phyloP scores from a whole-genome alignment of 2,329 filamentous ascomycete species.

The Macrophomina tecta region DNA sequence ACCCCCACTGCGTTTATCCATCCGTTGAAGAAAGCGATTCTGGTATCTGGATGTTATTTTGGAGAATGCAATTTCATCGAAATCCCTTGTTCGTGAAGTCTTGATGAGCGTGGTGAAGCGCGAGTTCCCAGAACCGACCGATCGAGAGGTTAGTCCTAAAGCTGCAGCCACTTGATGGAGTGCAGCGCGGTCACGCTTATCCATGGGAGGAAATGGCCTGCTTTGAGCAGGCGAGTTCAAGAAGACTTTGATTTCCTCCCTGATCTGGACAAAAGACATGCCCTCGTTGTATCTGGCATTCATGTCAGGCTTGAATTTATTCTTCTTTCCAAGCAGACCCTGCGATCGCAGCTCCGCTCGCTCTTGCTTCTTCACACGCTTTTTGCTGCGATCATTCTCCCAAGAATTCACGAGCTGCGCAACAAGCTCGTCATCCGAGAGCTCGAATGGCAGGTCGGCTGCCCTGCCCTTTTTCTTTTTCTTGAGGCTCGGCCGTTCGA shows the following conservation, averaged over 20 bases:
- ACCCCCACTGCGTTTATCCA: slow-evolving; percentile 14
- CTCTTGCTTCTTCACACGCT: slow-evolving; percentile 54
- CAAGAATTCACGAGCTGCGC: slow-evolving; percentile 48
- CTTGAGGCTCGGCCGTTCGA: slow-evolving; percentile 71
- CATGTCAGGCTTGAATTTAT: slow-evolving; percentile 54
- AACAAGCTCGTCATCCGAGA: slow-evolving; percentile 53
- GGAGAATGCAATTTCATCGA: slow-evolving; percentile 61
- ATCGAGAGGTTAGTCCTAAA: slow-evolving; percentile 84
- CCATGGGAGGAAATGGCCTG: slow-evolving; percentile 81
- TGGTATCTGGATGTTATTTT: slow-evolving; percentile 41
- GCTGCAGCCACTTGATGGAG: slow-evolving; percentile 79
- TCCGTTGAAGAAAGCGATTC: slow-evolving; percentile 21
- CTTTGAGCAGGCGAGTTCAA: slow-evolving; percentile 68
- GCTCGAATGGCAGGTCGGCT: slow-evolving; percentile 54
- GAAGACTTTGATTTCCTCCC: slow-evolving; percentile 75
- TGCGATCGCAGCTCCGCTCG: slow-evolving; percentile 53
- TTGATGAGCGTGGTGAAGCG: slow-evolving; percentile 81
- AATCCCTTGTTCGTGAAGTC: slow-evolving; percentile 69
- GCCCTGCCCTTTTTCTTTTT: slow-evolving; percentile 69
- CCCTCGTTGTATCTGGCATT: slow-evolving; percentile 75
- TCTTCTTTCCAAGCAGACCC: slow-evolving; percentile 52
- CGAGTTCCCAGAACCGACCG: slow-evolving; percentile 72
- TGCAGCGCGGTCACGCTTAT: slow-evolving; percentile 74
- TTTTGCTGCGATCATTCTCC: slow-evolving; percentile 54
- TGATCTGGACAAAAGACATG: slow-evolving; percentile 73